Conservation (phyloP, 306 rosid species). For the Vicia sativa region DNA sequence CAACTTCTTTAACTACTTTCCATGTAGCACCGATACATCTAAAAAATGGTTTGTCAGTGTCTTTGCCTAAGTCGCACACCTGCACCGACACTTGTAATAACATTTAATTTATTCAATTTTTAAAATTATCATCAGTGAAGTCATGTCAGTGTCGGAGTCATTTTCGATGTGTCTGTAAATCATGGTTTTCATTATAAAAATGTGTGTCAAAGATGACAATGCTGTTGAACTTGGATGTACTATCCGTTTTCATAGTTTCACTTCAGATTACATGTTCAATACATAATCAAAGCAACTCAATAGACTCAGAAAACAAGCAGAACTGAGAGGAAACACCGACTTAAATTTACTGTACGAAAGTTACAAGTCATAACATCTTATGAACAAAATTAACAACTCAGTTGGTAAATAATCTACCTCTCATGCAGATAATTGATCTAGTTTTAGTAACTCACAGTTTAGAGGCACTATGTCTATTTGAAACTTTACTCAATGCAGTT, state of each 20-base stretch:
- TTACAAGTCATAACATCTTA: slow-evolving; percentile 8
- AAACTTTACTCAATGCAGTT: slow-evolving; percentile 61
- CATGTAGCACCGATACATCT: not conserved
- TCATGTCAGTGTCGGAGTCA: no score
- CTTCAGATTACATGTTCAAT: slow-evolving; percentile 23
- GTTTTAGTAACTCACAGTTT: slow-evolving; percentile 59
- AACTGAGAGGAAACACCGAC: slow-evolving; percentile 25
- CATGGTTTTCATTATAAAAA: slow-evolving; percentile 16
- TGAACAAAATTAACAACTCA: slow-evolving; percentile 18
- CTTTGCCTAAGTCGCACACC: no score
- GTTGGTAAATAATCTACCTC: slow-evolving; percentile 18
- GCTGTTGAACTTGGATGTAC: slow-evolving; percentile 10
- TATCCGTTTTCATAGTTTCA: slow-evolving; percentile 3
- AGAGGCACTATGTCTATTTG: slow-evolving; percentile 48
- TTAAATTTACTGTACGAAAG: not conserved
- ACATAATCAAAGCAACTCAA: slow-evolving; percentile 29
- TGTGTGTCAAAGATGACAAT: slow-evolving; percentile 28
- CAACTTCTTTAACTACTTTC: slow-evolving; percentile 14
- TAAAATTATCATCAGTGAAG: no score
- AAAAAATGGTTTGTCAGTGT: no score
- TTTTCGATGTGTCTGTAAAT: no score
- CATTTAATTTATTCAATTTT: no score
- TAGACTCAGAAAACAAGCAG: slow-evolving; percentile 25
- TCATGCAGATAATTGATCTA: slow-evolving; percentile 26
- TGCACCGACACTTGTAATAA: no score